Evolutionary conservation across 345 rosid genomes (phyloP).

Genomic region (Euphorbia pulcherrima): DNA sequence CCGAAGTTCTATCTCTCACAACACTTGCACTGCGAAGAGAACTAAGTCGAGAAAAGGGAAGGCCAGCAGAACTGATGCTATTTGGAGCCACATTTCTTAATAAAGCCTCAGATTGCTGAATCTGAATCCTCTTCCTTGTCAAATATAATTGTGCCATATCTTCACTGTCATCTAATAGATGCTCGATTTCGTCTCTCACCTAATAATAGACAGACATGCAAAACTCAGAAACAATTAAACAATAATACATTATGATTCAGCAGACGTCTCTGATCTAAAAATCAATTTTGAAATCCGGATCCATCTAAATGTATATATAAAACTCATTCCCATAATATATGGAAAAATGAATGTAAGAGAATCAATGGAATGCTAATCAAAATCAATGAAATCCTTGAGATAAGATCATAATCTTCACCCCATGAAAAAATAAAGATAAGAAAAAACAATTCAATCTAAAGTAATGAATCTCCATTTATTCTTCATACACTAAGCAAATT

Average conservation of each 20-base stretch:
- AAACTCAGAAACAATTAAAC: conserved; percentile 1
- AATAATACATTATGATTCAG: neutral
- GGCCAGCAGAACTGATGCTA: conserved; percentile 28
- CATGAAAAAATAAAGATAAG: too few species aligned
- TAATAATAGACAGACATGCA: conserved; percentile 22
- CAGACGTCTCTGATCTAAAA: neutral
- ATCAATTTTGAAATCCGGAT: neutral
- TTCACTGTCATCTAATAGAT: conserved; percentile 77
- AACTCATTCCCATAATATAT: too few species aligned
- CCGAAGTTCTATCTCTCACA: conserved; percentile 43
- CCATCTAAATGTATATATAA: neutral
- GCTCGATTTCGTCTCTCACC: conserved; percentile 93
- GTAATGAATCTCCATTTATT: too few species aligned
- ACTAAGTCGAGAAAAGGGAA: conserved; percentile 39
- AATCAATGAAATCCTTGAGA: too few species aligned
- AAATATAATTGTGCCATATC: conserved; percentile 82
- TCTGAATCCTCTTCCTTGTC: conserved; percentile 71
- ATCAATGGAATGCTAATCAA: too few species aligned
- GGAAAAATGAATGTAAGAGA: too few species aligned
- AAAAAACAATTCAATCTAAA: too few species aligned
- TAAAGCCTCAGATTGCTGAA: conserved; percentile 63
- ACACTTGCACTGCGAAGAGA: conserved; percentile 65
- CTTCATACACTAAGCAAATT: too few species aligned
- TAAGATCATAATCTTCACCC: too few species aligned
- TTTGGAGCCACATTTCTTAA: conserved; percentile 44